phyloP scores from a whole-genome alignment of 257 asterid species.

The Solanum tarapatanum region DNA sequence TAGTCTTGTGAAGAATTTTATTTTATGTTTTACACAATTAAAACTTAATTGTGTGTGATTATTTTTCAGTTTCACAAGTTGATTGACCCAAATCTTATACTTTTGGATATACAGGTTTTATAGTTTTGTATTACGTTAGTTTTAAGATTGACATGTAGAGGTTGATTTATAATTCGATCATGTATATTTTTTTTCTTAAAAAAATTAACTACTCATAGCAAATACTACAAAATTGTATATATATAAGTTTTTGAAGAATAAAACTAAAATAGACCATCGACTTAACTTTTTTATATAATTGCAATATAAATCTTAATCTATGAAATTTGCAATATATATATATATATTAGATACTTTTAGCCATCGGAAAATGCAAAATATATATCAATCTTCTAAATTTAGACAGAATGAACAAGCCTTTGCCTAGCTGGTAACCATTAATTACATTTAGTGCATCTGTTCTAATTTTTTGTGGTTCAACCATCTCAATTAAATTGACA shows the following conservation, averaged over 20 bases:
- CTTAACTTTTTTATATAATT: background rate
- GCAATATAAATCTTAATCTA: no score
- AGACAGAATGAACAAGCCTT: background rate
- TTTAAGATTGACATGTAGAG: background rate
- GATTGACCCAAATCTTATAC: background rate
- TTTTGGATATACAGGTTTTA: background rate
- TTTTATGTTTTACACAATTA: background rate
- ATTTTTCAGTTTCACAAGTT: background rate
- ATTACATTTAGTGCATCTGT: background rate
- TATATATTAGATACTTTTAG: background rate
- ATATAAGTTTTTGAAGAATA: background rate
- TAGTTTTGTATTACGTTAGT: background rate
- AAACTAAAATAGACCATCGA: background rate
- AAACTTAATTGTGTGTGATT: no score
- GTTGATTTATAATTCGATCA: background rate
- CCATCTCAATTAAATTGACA: background rate
- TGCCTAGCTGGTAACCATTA: background rate
- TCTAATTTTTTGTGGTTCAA: background rate
- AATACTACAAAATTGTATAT: background rate
- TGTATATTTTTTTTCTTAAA: background rate
- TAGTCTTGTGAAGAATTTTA: background rate
- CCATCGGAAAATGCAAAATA: background rate
- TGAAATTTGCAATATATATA: no score
- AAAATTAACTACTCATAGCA: background rate
- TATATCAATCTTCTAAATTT: background rate